Evolutionary conservation across 140 eudicot genomes (phyloP), one percentile per base, ranked within the genome.

Genomic region (Ambrosia hybrid): DNA sequence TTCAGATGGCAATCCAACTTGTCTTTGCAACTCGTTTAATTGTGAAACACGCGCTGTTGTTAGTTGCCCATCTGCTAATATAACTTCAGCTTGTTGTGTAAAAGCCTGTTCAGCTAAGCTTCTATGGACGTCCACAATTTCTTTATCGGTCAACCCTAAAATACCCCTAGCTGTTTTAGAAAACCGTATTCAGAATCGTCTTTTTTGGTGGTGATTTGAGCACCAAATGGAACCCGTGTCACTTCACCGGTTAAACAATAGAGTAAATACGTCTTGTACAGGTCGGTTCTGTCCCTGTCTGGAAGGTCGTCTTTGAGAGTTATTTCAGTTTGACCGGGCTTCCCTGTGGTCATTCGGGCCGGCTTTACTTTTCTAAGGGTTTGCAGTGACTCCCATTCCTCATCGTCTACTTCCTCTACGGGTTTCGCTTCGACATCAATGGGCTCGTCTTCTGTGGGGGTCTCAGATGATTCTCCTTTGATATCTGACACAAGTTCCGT

Each of bases 21-120:
- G 77, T 72, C 82, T 79, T 77, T 85, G 96, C 75, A 95, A 56
- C 83, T 85, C 90, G n/a, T 86, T 84, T n/a, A 95, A 85, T 73
- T 88, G 92, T 70, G 89, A 41, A 17, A 91, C 80, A 64, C 87
- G 84, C 9, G 81, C 84, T 82, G 88, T 86, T 0, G 96, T 91
- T 76, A 95, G 70, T 75, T 91, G 92, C 33, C 97, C 97, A 9
- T 95, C 99, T 5, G 97, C 97, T 73, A 95, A 83, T 59, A 95
- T 86, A 58, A 86, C 96, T 86, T 91, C 99, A 6, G 99, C 99
- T 73, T 95, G 84, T 68, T 88, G 82, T 69, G 83, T 78, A 75
- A 91, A 91, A 51, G 96, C 89, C 78, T 91, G 84, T 51, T 95
- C 97, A 1, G 99, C 99, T 74, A 91, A 81, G 76, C 92, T 45